Conservation (phyloP, 2,329 filamentous ascomycete species). For the Ophiostoma tasmaniense region DNA sequence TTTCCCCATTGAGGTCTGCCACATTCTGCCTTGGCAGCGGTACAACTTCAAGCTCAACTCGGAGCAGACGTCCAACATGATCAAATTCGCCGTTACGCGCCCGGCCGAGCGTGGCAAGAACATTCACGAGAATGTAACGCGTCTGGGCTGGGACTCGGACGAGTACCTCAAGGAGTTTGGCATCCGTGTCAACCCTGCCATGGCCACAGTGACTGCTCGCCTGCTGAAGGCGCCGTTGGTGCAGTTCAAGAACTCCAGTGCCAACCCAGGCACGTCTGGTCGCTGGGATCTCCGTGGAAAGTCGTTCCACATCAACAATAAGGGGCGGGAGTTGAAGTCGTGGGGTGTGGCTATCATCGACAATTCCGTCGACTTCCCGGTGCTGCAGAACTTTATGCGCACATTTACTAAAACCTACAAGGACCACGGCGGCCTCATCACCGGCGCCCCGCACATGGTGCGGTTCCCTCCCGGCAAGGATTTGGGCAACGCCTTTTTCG, state of each 20-base stretch:
- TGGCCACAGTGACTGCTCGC: constrained; percentile 61
- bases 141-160: constrained; percentile 62
- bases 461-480: constrained; percentile 24
- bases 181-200: constrained; percentile 55
- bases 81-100: constrained; percentile 80
- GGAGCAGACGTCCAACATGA: constrained; percentile 71
- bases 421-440: constrained; percentile 42
- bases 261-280: constrained; percentile 57
- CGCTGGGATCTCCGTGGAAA: constrained; percentile 83
- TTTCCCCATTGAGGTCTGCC: constrained; percentile 56
- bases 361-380: constrained; percentile 43
- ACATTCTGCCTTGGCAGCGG: constrained; percentile 45
- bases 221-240: constrained; percentile 65
- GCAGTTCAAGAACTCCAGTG: constrained; percentile 50
- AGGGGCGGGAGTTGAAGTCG: constrained; percentile 45
- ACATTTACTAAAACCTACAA: constrained; percentile 39
- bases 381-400: constrained; percentile 48
- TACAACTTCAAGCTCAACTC: constrained; percentile 56
- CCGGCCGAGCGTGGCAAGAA: constrained; percentile 59
- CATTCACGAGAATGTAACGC: constrained; percentile 58
- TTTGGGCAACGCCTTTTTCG: constrained; percentile 40
- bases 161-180: constrained; percentile 64
- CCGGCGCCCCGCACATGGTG: constrained; percentile 29
- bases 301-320: constrained; percentile 63
- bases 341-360: constrained; percentile 70